Percentiles rank a stretch among this genome's conserved stretches.
phyloP scores from a whole-genome alignment of 1,284 basidiomycete species.

The Sanguinoderma infundibulare region DNA sequence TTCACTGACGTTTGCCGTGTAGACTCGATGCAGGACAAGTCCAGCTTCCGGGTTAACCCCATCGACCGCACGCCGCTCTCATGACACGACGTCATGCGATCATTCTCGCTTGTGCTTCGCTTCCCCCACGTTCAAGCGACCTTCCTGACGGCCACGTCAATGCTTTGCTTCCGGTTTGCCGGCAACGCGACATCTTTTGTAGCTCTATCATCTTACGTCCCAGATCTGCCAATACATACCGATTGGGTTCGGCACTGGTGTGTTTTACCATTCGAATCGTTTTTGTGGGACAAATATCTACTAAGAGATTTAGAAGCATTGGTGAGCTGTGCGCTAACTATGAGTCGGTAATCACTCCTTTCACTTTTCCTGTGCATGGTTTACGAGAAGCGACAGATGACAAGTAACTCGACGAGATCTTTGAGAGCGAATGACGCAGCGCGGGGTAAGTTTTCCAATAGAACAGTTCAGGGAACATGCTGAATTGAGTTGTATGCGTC shows the following conservation, averaged over 20 bases:
- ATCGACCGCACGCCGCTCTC: conserved; percentile 52
- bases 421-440: not conserved
- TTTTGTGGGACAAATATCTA: not conserved
- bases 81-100: conserved; percentile 28
- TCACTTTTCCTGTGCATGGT: not conserved
- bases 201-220: conserved; percentile 18
- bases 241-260: conserved; percentile 9
- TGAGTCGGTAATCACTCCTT: not conserved
- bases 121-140: not conserved
- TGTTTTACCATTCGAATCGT: conserved; percentile 9
- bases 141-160: not conserved
- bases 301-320: not conserved
- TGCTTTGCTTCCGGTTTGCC: not conserved
- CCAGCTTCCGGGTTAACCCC: conserved; percentile 69
- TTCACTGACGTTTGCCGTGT: not conserved
- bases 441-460: not conserved
- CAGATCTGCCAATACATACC: conserved; percentile 18
- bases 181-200: conserved; percentile 22
- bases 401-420: not conserved
- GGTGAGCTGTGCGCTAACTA: not conserved
- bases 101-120: not conserved
- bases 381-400: not conserved
- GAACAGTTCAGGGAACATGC: not conserved
- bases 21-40: conserved; percentile 87
- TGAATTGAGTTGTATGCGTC: not conserved